phyloP scores from a whole-genome alignment of 2,329 filamentous ascomycete species.

The Hymenoscyphus fraxineus region DNA sequence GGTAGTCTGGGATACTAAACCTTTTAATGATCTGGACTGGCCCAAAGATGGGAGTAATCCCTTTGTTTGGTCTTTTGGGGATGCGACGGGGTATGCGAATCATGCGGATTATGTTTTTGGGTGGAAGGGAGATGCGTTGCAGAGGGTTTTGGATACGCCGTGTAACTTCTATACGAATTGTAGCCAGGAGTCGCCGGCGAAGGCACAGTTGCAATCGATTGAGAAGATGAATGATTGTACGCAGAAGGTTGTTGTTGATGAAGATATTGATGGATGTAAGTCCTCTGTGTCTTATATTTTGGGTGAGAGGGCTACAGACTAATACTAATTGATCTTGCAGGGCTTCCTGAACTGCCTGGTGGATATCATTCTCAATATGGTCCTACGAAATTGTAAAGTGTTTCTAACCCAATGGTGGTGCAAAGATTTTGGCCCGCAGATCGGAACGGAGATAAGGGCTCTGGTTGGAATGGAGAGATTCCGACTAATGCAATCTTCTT shows the following conservation, averaged over 20 bases:
- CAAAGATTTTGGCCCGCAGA: background rate
- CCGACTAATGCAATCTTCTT: too few species aligned
- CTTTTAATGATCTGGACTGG: slow-evolving; percentile 43
- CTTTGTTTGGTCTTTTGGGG: slow-evolving; percentile 42
- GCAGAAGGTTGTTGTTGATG: slow-evolving; percentile 44
- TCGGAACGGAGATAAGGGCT: too few species aligned
- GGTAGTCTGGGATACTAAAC: slow-evolving; percentile 45
- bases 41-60: slow-evolving; percentile 42
- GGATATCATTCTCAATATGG: slow-evolving; percentile 10
- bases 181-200: slow-evolving; percentile 17
- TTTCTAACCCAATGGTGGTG: background rate
- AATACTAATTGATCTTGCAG: background rate
- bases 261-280: slow-evolving; percentile 48
- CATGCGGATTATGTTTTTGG: slow-evolving; percentile 52
- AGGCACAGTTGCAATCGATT: slow-evolving; percentile 37
- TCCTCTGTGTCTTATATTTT: slow-evolving; percentile 16
- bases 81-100: slow-evolving; percentile 44
- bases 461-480: too few species aligned
- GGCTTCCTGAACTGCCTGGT: slow-evolving; percentile 9
- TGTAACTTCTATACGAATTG: slow-evolving; percentile 44
- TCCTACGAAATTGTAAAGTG: background rate
- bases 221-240: slow-evolving; percentile 46
- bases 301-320: slow-evolving; percentile 5
- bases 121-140: slow-evolving; percentile 47
- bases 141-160: slow-evolving; percentile 45